Evolutionary conservation across 1,139 yeast genomes (phyloP).

Genomic region (Candida sp.): DNA sequence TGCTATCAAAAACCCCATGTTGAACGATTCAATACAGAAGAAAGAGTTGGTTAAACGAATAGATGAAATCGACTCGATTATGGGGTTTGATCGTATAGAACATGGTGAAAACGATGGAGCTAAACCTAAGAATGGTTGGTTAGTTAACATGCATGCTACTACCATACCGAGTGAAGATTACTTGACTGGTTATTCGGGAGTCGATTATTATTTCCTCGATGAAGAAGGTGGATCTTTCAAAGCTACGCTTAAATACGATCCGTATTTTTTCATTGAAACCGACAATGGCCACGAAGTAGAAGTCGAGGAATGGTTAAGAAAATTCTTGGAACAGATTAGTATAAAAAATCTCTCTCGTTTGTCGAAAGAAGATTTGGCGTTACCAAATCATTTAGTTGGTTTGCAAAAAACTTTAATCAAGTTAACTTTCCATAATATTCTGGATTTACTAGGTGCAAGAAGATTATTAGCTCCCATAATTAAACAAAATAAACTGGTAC

Average conservation of each 20-base stretch:
- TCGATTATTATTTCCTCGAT: slow-evolving; percentile 93
- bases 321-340: slow-evolving; percentile 54
- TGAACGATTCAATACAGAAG: slow-evolving; percentile 34
- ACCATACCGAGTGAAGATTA: slow-evolving; percentile 55
- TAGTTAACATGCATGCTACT: slow-evolving; percentile 80
- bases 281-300: slow-evolving; percentile 68
- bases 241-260: slow-evolving; percentile 78
- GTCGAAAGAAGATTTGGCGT: slow-evolving; percentile 70
- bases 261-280: slow-evolving; percentile 80
- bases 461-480: slow-evolving; percentile 67
- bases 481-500: slow-evolving; percentile 59
- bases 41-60: slow-evolving; percentile 45
- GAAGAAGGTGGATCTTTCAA: slow-evolving; percentile 97
- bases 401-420: slow-evolving; percentile 60
- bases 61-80: slow-evolving; percentile 64
- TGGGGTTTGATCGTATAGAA: slow-evolving; percentile 84
- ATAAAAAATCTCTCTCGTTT: slow-evolving; percentile 56
- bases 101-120: slow-evolving; percentile 50
- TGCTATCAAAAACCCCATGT: slow-evolving; percentile 38
- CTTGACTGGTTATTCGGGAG: slow-evolving; percentile 73
- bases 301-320: slow-evolving; percentile 81
- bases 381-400: slow-evolving; percentile 88
- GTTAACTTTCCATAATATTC: slow-evolving; percentile 70
- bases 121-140: slow-evolving; percentile 78
- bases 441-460: slow-evolving; percentile 75